A percentile compares a stretch with the other conserved stretches of the same genome.
These are phyloP conservation scores for Dictyostelium intermedium DNA, from an alignment of 78 protist genomes.

Conservation along the genomic window DNA sequence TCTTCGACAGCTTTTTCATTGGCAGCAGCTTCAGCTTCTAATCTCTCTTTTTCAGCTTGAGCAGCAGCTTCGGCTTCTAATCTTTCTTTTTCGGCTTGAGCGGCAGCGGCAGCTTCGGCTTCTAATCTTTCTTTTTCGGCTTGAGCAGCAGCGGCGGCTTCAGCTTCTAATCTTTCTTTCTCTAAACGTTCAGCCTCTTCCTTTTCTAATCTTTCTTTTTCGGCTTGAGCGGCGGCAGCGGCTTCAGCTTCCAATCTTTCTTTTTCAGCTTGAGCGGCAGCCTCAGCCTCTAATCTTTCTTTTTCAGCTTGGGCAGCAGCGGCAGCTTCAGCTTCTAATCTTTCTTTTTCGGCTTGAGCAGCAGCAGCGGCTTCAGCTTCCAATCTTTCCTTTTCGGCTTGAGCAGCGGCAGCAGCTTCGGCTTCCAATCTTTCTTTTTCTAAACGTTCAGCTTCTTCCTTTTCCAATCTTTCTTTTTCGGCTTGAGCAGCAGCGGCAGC, in stretches of 20 bases:
- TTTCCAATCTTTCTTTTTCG: neutral
- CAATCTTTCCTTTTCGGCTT: neutral
- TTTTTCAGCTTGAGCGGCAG: neutral
- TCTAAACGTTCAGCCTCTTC: neutral
- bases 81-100: neutral
- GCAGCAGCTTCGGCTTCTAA: neutral
- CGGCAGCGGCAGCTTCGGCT: neutral
- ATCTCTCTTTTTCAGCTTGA: neutral
- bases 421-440: neutral
- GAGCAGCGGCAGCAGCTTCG: neutral
- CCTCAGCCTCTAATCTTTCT: neutral
- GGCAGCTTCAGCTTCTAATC: neutral
- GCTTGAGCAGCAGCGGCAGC: conserved; percentile 3
- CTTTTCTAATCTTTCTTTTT: neutral
- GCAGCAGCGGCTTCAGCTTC: neutral
- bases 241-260: neutral
- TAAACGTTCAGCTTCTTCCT: neutral
- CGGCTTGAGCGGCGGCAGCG: neutral
- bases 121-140: neutral
- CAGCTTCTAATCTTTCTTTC: neutral
- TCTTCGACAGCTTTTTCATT: neutral
- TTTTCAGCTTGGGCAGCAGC: neutral
- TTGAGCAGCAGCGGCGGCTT: neutral
- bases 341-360: neutral
- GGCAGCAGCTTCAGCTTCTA: neutral